Conservation (phyloP, 2,329 filamentous ascomycete genomes). For the Cercospora sp. region DNA sequence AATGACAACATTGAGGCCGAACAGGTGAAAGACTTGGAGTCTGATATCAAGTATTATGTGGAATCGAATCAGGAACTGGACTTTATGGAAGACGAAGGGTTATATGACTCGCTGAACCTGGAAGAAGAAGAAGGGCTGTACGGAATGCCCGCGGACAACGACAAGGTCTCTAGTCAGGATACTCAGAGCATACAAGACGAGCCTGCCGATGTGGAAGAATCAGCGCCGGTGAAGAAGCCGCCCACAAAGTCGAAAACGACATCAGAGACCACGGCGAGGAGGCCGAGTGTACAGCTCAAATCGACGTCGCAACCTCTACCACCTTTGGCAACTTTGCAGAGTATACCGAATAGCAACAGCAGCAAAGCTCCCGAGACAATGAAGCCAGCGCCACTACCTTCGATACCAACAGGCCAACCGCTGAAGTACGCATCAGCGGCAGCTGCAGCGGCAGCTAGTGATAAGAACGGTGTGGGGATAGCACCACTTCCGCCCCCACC, state of each 20-base stretch:
- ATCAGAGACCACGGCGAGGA: constrained; percentile 62
- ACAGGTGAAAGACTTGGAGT: constrained; percentile 83
- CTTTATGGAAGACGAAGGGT: constrained; percentile 88
- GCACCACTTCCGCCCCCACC: constrained; percentile 90
- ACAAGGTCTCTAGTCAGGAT: constrained; percentile 92
- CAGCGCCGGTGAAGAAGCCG: constrained; percentile 47
- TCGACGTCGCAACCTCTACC: constrained; percentile 69
- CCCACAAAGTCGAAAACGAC: constrained; percentile 52
- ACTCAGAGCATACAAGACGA: constrained; percentile 90
- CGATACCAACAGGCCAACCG: constrained; percentile 81
- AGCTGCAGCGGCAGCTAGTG: constrained; percentile 85
- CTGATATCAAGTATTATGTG: constrained; percentile 93
- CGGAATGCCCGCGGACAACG: constrained; percentile 74
- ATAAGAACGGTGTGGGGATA: constrained; percentile 86
- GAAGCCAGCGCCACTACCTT: constrained; percentile 89
- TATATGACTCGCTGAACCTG: constrained; percentile 92
- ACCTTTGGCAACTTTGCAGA: constrained; percentile 86
- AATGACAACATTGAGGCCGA: constrained; percentile 88
- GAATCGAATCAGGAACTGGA: constrained; percentile 84
- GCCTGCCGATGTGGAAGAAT: constrained; percentile 56
- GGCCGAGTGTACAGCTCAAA: constrained; percentile 87
- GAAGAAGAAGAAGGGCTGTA: constrained; percentile 88
- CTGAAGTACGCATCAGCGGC: constrained; percentile 97
- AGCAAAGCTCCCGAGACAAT: constrained; percentile 64
- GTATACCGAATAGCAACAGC: constrained; percentile 63